Conservation (phyloP, 352 stramenopile genomes). For the Phytopythium montanum region DNA sequence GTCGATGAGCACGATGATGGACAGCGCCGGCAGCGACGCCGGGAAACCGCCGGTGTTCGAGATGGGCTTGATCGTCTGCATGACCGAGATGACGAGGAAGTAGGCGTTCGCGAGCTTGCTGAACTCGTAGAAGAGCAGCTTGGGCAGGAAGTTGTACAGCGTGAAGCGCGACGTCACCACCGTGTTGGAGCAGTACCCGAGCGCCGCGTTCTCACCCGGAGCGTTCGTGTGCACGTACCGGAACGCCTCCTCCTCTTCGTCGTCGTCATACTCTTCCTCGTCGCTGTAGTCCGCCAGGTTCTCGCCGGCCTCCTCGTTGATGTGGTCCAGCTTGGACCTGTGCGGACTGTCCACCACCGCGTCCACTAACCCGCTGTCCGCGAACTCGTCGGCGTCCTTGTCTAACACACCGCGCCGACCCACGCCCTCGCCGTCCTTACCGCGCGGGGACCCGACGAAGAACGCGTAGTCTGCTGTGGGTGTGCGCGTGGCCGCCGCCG, state of each 20-base stretch:
- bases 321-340: neutral
- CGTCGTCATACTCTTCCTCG: constrained; percentile 8
- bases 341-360: constrained; percentile 25
- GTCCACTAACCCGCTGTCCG: constrained; percentile 22
- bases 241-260: constrained; percentile 42
- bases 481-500: neutral
- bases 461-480: constrained; percentile 16
- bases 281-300: constrained; percentile 17
- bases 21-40: constrained; percentile 87
- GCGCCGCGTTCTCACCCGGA: constrained; percentile 43
- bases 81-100: constrained; percentile 91
- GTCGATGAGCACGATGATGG: constrained; percentile 92
- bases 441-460: constrained; percentile 6
- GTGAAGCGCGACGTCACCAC: constrained; percentile 92
- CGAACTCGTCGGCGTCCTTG: neutral
- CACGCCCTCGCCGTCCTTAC: neutral
- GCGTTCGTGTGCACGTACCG: constrained; percentile 76
- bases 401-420: neutral
- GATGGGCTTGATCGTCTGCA: constrained; percentile 90
- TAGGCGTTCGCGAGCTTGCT: constrained; percentile 93
- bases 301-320: constrained; percentile 9
- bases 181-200: constrained; percentile 67
- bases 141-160: constrained; percentile 89
- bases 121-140: constrained; percentile 90
- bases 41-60: constrained; percentile 91